Conservation (phyloP, 2,329 filamentous ascomycete species). For the Apiospora phragmitis region DNA sequence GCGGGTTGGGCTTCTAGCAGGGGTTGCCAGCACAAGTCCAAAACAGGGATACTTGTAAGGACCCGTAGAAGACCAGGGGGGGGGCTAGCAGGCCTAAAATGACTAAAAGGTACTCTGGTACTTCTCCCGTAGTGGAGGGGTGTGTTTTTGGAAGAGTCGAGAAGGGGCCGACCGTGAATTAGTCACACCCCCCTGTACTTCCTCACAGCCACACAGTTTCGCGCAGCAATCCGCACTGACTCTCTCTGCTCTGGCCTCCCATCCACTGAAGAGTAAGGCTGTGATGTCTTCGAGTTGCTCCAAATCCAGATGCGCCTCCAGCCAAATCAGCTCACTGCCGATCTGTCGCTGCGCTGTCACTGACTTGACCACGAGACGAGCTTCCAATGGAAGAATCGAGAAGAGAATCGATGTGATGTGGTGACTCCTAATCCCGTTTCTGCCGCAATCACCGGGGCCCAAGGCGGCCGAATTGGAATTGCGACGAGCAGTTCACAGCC, state of each 20-base stretch:
- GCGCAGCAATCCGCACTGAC: background rate
- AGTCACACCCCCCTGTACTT: slow-evolving; percentile 16
- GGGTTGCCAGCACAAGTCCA: slow-evolving; percentile 12
- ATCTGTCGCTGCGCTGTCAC: slow-evolving; percentile 7
- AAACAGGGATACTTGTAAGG: slow-evolving; percentile 13
- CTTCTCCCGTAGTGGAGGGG: slow-evolving; percentile 17
- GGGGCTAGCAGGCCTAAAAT: slow-evolving; percentile 10
- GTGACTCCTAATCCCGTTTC: background rate
- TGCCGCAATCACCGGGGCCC: background rate
- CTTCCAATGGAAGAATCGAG: background rate
- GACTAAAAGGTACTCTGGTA: background rate
- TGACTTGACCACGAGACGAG: slow-evolving; percentile 3
- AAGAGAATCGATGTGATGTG: background rate
- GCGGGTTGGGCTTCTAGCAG: background rate
- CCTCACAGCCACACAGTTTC: slow-evolving; percentile 16
- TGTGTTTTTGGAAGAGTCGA: slow-evolving; percentile 11
- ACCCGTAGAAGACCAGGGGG: slow-evolving; percentile 6
- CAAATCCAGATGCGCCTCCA: background rate
- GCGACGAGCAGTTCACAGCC: slow-evolving; percentile 9
- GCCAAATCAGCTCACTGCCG: slow-evolving; percentile 10
- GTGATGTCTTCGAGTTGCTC: background rate
- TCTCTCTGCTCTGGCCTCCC: background rate
- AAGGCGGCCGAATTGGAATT: background rate
- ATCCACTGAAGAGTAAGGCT: background rate
- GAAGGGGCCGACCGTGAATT: slow-evolving; percentile 13